Base-by-base conservation (phyloP, 352 stramenopile species). In the Elongisporangium senticosum region DNA sequence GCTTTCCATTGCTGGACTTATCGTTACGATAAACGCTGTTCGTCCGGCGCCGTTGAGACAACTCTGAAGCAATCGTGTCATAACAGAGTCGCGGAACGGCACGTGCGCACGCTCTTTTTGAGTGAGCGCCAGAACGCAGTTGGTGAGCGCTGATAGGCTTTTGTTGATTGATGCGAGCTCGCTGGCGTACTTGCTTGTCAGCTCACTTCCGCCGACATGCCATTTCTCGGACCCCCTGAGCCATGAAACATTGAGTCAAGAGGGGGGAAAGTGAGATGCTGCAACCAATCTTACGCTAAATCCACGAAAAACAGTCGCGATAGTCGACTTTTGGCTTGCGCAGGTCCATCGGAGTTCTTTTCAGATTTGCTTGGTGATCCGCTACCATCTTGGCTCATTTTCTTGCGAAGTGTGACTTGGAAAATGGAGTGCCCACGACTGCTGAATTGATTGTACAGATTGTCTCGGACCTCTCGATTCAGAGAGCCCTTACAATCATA, bases 241-340 rank as follows among this genome's bases (percentile, higher is more conserved):
- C 8, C 55, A 13, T 51, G 11, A 4, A 5, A 43, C 2, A 43
- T 17, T 4, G 33, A 43, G 13, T 24, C 33, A 24, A 55, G 19
- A 28, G 49, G 1, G 52, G 17, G 33, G 19, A 49, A 17, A 58
- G 33, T 63, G 47, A 65, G 40, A 55, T 54, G n/a, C 13, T 26
- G 21, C 17, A 19, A 48, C 50, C n/a, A 23, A 3, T 59, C 68
- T 48, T 55, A 90, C 79, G 79, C 77, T 23, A 92, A 51, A 57
- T 92, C 82, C n/a, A 90, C 79, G 60, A 92, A 89, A 55, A 80
- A 87, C 0, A 89, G 60, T 0, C 76, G 69, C 3, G 77, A 87
- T 26, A 86, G 56, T 54, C 76, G 68, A 40, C 67, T 86, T 49
- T 73, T 71, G 11, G 71, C 59, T 43, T 4, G 10, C 33, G 33